Percentiles rank a stretch among this genome's conserved stretches.
Conservation (phyloP, 1,139 yeast species). For the Debaryomyces subglobosus region DNA sequence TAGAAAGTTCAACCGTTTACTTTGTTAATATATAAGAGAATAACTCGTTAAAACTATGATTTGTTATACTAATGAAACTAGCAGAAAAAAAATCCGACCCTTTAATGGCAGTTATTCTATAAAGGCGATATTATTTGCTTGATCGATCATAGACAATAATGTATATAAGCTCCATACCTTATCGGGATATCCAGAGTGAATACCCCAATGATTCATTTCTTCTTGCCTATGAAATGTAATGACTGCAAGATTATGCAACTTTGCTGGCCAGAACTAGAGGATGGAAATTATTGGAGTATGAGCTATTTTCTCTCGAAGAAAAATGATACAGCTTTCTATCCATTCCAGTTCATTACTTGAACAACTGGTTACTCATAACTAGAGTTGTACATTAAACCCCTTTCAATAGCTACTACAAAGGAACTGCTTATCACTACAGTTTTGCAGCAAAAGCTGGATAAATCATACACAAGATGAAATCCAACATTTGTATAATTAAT, state of each 20-base stretch:
- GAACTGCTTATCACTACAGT: background rate
- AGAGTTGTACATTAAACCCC: background rate
- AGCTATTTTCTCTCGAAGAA: no score
- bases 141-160: background rate
- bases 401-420: background rate
- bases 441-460: slow-evolving; percentile 1
- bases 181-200: background rate
- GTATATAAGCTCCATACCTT: background rate
- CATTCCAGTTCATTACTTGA: background rate
- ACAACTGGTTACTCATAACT: background rate
- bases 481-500: background rate
- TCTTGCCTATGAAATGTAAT: background rate
- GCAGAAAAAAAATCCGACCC: background rate
- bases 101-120: background rate
- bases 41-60: background rate
- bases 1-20: background rate
- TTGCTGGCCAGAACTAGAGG: slow-evolving; percentile 1
- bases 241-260: slow-evolving; percentile 5
- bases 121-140: background rate
- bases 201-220: background rate
- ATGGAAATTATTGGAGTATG: background rate
- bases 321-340: background rate
- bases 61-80: background rate
- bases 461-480: background rate
- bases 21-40: background rate